phyloP scores from a whole-genome alignment of 768 basidiomycete genomes.

The Rhodotorula babjevae region DNA sequence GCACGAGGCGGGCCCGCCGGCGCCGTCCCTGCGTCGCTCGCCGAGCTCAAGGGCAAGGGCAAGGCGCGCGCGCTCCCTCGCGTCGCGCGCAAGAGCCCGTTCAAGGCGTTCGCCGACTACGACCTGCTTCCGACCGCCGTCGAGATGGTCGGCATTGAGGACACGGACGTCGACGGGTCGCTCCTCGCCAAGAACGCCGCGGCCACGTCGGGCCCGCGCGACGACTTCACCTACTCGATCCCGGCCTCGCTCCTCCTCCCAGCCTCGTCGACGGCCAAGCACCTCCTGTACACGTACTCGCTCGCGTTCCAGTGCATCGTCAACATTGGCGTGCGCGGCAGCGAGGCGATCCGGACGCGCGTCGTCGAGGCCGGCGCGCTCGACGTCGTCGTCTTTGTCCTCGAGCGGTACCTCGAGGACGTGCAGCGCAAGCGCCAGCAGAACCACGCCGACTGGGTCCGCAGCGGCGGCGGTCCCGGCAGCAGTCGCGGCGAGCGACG shows the following conservation, averaged over 20 bases:
- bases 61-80: neutral
- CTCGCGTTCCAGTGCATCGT: conserved; percentile 95
- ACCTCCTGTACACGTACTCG: conserved; percentile 66
- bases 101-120: conserved; percentile 41
- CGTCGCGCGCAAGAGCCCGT: conserved; percentile 31
- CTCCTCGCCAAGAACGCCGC: neutral
- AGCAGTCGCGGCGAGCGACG: neutral
- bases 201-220: neutral
- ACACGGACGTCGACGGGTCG: neutral
- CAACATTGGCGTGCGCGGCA: conserved; percentile 94
- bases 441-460: conserved; percentile 16
- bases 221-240: conserved; percentile 36
- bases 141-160: conserved; percentile 5
- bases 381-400: conserved; percentile 85
- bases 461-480: too few relatives aligned
- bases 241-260: conserved; percentile 35
- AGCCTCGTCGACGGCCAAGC: conserved; percentile 10
- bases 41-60: conserved; percentile 18
- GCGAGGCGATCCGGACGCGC: conserved; percentile 78
- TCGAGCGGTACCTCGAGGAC: conserved; percentile 85
- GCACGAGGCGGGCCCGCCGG: conserved; percentile 10
- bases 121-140: conserved; percentile 12
- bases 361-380: conserved; percentile 93
- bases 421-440: conserved; percentile 47
- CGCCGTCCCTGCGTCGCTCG: neutral